A percentile compares a stretch with the other conserved stretches of the same genome.
Evolutionary conservation across 345 rosid genomes (phyloP).

Genomic region (Balakata baccata): DNA sequence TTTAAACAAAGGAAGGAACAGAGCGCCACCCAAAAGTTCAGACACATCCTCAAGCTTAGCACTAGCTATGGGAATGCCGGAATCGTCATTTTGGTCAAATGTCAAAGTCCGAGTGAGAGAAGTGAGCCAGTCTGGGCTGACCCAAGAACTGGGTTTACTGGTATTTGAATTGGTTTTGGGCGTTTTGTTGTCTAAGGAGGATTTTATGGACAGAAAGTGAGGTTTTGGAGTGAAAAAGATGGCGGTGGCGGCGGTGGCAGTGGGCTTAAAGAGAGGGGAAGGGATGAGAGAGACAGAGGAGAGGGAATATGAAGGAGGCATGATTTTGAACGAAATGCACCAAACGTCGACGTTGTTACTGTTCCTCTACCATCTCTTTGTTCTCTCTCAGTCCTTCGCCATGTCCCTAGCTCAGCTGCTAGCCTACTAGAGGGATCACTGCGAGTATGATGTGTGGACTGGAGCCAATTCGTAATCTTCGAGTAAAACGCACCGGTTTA

Average conservation of each 20-base stretch:
- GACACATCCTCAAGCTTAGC: constrained; percentile 88
- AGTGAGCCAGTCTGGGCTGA: constrained; percentile 93
- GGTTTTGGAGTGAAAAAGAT: constrained; percentile 22
- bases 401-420: too few species aligned
- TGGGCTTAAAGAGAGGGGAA: constrained; percentile 16
- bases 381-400: neutral
- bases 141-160: constrained; percentile 59
- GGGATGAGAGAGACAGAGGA: neutral
- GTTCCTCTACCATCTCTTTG: too few species aligned
- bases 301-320: constrained; percentile 21
- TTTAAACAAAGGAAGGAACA: constrained; percentile 82
- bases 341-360: neutral
- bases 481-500: too few species aligned
- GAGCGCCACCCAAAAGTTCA: constrained; percentile 93
- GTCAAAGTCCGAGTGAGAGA: constrained; percentile 64
- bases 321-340: neutral
- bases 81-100: constrained; percentile 51
- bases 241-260: neutral
- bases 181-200: constrained; percentile 39
- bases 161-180: constrained; percentile 32
- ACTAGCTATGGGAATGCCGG: constrained; percentile 76
- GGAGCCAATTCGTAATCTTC: neutral
- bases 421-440: neutral
- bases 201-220: constrained; percentile 40
- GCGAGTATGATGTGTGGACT: constrained; percentile 1